Percentiles rank a stretch among this genome's conserved stretches.
Conservation (phyloP, 2,329 filamentous ascomycete species). For the Aureobasidium sp. region DNA sequence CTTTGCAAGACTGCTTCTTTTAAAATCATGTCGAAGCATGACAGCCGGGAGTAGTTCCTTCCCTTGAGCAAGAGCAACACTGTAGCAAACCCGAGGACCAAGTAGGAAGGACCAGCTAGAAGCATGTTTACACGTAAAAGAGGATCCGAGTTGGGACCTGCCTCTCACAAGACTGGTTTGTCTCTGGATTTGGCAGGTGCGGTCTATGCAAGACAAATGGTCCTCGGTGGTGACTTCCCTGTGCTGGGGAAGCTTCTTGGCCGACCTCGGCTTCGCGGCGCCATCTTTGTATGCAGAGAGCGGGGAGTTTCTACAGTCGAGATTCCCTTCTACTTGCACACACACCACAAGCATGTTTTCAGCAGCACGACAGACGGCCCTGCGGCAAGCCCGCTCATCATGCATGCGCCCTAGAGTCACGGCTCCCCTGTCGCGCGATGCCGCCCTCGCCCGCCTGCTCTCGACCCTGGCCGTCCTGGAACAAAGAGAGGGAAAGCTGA, state of each 20-base stretch:
- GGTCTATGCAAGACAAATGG: background rate
- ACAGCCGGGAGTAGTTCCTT: too few species aligned
- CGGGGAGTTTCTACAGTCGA: background rate
- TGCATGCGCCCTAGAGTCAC: constrained; percentile 25
- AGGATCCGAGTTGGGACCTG: too few species aligned
- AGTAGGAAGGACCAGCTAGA: too few species aligned
- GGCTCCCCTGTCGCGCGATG: constrained; percentile 39
- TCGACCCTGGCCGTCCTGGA: constrained; percentile 89
- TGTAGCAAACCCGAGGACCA: too few species aligned
- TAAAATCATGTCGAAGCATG: too few species aligned
- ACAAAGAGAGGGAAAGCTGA: constrained; percentile 83
- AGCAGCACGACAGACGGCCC: constrained; percentile 15
- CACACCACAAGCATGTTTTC: constrained; percentile 16
- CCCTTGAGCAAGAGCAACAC: too few species aligned
- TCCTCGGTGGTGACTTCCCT: background rate
- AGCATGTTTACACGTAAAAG: too few species aligned
- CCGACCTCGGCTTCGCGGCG: background rate
- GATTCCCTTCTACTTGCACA: background rate
- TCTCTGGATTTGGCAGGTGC: background rate
- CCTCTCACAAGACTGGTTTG: too few species aligned
- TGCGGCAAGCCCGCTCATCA: constrained; percentile 19
- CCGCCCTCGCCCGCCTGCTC: constrained; percentile 58
- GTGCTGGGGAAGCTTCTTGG: background rate
- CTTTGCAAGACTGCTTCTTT: too few species aligned
- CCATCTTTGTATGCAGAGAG: background rate